A percentile compares a stretch with the other conserved stretches of the same genome.
Evolutionary conservation across 306 rosid genomes (phyloP).

Genomic region (Prosopis cineraria): DNA sequence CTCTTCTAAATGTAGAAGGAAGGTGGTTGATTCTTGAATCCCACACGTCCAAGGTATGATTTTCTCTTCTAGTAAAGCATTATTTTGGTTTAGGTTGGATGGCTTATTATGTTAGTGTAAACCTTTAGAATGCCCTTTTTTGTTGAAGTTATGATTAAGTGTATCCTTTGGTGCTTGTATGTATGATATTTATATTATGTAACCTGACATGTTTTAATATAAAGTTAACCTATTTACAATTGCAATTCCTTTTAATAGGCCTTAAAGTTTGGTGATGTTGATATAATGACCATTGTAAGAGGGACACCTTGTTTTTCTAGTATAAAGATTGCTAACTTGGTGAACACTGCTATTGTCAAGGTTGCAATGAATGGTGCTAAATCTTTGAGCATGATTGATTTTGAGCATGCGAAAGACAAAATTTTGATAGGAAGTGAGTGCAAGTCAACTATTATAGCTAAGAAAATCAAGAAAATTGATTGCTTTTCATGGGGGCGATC

Average conservation of each 20-base stretch:
- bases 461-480: constrained; percentile 64
- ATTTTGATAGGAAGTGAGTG: constrained; percentile 94
- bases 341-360: constrained; percentile 79
- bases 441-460: constrained; percentile 78
- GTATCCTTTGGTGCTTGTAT: constrained; percentile 4
- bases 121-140: too few relatives aligned
- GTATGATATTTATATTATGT: background rate
- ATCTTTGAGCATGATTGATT: constrained; percentile 76
- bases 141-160: too few relatives aligned
- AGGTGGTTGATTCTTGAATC: constrained; percentile 86
- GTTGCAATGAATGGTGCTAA: constrained; percentile 91
- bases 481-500: constrained; percentile 92
- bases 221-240: background rate
- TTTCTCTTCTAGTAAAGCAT: background rate
- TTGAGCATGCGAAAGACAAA: constrained; percentile 86
- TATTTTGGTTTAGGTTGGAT: too few relatives aligned
- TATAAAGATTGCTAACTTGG: constrained; percentile 85
- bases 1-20: constrained; percentile 95
- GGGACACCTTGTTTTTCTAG: constrained; percentile 90
- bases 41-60: constrained; percentile 83
- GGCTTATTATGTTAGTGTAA: too few relatives aligned
- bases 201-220: background rate
- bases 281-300: constrained; percentile 73
- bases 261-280: constrained; percentile 75
- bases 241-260: constrained; percentile 44